Evolutionary conservation across 192 early-diverging fungal species (phyloP).

Genomic region (Globomyces pollinis-pini): DNA sequence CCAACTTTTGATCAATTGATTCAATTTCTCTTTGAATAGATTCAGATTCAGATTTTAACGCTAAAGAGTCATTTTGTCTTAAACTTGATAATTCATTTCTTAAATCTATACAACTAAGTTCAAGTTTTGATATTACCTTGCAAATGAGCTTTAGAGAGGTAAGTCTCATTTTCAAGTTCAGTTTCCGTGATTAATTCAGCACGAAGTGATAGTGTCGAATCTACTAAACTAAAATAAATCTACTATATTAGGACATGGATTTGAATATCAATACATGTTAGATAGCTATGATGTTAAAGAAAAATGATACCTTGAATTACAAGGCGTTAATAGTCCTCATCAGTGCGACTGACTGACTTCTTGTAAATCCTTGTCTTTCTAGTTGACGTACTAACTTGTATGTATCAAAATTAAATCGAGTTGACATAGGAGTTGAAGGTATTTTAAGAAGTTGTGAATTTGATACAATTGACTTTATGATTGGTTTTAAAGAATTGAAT

Average conservation of each 20-base stretch:
- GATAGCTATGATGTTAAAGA: neutral
- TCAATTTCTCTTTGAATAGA: slow-evolving; percentile 73
- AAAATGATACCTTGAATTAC: no score
- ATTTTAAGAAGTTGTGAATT: no score
- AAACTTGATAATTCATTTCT: slow-evolving; percentile 25
- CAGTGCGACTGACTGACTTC: slow-evolving; percentile 63
- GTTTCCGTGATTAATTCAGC: slow-evolving; percentile 57
- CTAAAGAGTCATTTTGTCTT: slow-evolving; percentile 57
- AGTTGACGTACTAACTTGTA: slow-evolving; percentile 62
- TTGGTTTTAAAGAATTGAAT: no score
- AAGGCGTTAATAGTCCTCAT: slow-evolving; percentile 69
- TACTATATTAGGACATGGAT: neutral
- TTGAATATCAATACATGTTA: no score
- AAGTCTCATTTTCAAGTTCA: slow-evolving; percentile 72
- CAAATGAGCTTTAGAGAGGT: slow-evolving; percentile 65
- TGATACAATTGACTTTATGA: no score
- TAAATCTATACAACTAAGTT: no score
- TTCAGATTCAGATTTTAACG: slow-evolving; percentile 65
- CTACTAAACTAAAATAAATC: no score
- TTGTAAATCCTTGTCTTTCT: slow-evolving; percentile 55
- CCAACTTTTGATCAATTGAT: slow-evolving; percentile 58
- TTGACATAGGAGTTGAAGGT: neutral
- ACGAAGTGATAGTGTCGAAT: slow-evolving; percentile 38
- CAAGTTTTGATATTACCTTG: no score
- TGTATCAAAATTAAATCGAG: slow-evolving; percentile 64